These are phyloP conservation scores for Forsythia suspensa DNA, from an alignment of 257 asterid genomes.

Conservation along the genomic window DNA sequence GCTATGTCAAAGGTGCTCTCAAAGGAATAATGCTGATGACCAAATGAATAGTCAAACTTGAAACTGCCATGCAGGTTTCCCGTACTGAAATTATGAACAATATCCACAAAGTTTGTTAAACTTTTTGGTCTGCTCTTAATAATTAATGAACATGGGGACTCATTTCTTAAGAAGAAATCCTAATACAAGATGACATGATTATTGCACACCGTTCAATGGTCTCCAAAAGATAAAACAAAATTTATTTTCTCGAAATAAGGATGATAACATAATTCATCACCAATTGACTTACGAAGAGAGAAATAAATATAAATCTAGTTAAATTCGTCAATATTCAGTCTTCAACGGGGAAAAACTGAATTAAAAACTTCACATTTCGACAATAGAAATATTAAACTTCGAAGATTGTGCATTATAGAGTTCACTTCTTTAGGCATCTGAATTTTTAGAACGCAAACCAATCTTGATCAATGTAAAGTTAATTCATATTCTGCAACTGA, in stretches of 20 bases:
- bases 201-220: background rate
- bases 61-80: background rate
- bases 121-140: background rate
- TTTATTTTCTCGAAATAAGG: background rate
- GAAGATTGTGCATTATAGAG: background rate
- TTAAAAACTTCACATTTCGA: background rate
- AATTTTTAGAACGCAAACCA: background rate
- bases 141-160: background rate
- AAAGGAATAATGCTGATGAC: background rate
- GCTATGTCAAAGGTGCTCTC: background rate
- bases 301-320: background rate
- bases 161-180: background rate
- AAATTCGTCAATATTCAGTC: background rate
- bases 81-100: background rate
- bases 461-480: slow-evolving; percentile 8
- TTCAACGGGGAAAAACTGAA: background rate
- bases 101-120: background rate
- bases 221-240: background rate
- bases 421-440: background rate
- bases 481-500: slow-evolving; percentile 22
- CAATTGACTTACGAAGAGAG: background rate
- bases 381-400: background rate
- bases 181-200: background rate
- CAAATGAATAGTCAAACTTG: background rate
- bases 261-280: background rate